phyloP scores from a whole-genome alignment of 108 stramenopile species.

The Nitzschia inconspicua region DNA sequence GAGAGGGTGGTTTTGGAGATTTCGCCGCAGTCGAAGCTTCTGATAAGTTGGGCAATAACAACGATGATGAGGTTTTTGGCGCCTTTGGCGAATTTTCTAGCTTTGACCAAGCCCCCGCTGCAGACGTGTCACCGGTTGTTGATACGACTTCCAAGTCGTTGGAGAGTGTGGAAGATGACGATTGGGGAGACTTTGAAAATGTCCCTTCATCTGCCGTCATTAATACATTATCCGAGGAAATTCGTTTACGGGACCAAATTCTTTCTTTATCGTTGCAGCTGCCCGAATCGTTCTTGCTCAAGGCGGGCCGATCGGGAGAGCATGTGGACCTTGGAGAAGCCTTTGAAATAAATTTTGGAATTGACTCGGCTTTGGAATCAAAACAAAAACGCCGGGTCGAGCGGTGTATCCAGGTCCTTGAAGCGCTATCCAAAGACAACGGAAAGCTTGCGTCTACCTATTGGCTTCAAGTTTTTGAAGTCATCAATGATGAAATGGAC shows the following conservation, averaged over 20 bases:
- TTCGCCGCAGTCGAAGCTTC: not conserved
- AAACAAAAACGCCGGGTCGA: conserved; percentile 2
- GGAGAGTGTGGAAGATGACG: conserved; percentile 11
- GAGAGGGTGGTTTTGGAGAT: conserved; percentile 4
- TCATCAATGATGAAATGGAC: conserved; percentile 24
- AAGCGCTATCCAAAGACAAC: conserved; percentile 9
- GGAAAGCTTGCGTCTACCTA: conserved; percentile 13
- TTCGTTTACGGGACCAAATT: conserved; percentile 6
- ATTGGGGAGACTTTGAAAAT: conserved; percentile 26
- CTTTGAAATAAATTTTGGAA: conserved; percentile 38
- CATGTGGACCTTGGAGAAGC: conserved; percentile 34
- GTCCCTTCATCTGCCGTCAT: not conserved
- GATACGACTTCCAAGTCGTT: not conserved
- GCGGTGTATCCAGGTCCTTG: conserved; percentile 24
- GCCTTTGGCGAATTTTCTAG: conserved; percentile 41
- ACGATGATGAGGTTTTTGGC: conserved; percentile 11
- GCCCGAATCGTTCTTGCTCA: conserved; percentile 19
- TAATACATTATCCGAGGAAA: not conserved
- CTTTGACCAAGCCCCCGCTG: not conserved
- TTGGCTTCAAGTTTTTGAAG: conserved; percentile 28
- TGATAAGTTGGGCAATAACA: not conserved
- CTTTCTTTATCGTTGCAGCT: conserved; percentile 19
- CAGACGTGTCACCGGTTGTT: not conserved
- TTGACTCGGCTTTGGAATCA: conserved; percentile 1
- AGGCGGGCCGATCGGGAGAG: conserved; percentile 17